Base-by-base conservation (phyloP, 768 basidiomycete genomes). In the Pholiota microspora region DNA sequence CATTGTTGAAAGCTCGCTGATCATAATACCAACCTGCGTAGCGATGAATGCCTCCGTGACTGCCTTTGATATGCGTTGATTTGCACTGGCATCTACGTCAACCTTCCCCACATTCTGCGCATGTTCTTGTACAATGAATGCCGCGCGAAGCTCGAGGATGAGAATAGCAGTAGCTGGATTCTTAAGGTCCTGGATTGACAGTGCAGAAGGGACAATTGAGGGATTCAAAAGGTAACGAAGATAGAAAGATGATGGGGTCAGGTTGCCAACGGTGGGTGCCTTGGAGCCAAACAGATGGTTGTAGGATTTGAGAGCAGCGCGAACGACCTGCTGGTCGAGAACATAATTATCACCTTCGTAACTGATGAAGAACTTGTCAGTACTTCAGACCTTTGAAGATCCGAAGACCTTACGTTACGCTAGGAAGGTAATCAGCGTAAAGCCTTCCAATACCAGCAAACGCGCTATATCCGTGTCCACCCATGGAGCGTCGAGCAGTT, bases 331-430 rank as follows among this genome's bases (percentile, higher is more conserved):
- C 45, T 81, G 77, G 59, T 88, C 85, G 9, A 92, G 76, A 4
- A 90, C 85, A 56, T 79, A 90, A 64, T 92, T 91, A 62, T 92
- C 89, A 12, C 89, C 88, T 70, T 91, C 89, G 58, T 81, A 89
- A 2, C 86, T 34, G 28, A 28, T 9, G 25, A 28, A 63, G 31
- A n/a, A n/a, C n/a, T n/a, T n/a, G 4, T 27, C 53, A 62, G 7
- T 15, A 47, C n/a, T n/a, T n/a, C n/a, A 25, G 2, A 15, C 7
- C 25, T 18, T 13, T 3, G 12, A 24, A 38, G 28, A 2, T 12
- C 8, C 16, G 9, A 36, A 15, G 23, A n/a, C 72, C 81, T 8
- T 62, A 86, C 83, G 88, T 89, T 23, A 76, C 80, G 49, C 78
- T 76, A 0, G 88, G 86, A 2, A 88, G 71, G 57, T 82, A 82